Conservation (phyloP, 495 filamentous ascomycete genomes). For the Penicillium chermesinum region DNA sequence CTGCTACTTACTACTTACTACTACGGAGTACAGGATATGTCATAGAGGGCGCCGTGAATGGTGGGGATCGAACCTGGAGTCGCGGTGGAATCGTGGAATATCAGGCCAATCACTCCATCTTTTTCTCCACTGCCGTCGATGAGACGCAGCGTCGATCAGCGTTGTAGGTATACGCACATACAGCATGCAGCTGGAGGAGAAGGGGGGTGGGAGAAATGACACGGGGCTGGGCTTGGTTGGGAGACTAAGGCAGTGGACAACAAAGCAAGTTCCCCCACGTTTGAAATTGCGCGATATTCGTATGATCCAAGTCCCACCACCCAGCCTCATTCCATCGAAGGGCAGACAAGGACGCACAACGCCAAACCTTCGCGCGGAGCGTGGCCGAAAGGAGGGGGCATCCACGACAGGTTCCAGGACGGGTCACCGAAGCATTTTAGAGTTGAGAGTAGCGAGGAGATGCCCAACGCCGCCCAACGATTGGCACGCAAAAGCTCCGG, state of each 20-base stretch:
- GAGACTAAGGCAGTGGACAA: too few species aligned
- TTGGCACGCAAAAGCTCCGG: slow-evolving; percentile 36
- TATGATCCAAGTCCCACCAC: too few species aligned
- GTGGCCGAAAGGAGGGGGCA: slow-evolving; percentile 1
- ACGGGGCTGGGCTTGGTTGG: too few species aligned
- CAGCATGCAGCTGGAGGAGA: slow-evolving; percentile 1
- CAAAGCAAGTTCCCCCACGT: too few species aligned
- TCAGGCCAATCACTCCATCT: slow-evolving; percentile 27
- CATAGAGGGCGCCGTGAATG: slow-evolving; percentile 5
- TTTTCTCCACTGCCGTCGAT: slow-evolving; percentile 20
- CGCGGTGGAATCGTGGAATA: slow-evolving; percentile 26
- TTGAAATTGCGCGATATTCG: too few species aligned
- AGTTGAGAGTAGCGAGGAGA: slow-evolving; percentile 22
- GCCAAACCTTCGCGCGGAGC: background rate
- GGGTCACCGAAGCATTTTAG: slow-evolving; percentile 13
- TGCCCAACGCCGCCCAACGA: slow-evolving; percentile 27
- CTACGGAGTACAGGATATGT: too few species aligned
- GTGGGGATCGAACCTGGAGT: slow-evolving; percentile 5
- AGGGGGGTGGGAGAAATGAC: too few species aligned
- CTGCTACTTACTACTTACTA: too few species aligned
- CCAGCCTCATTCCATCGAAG: background rate
- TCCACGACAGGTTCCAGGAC: background rate
- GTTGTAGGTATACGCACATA: slow-evolving; percentile 4
- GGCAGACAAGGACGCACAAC: background rate
- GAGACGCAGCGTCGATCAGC: slow-evolving; percentile 30